Evolutionary conservation across 441 rosid genomes (phyloP).

Genomic region (Bruguiera hainesii): DNA sequence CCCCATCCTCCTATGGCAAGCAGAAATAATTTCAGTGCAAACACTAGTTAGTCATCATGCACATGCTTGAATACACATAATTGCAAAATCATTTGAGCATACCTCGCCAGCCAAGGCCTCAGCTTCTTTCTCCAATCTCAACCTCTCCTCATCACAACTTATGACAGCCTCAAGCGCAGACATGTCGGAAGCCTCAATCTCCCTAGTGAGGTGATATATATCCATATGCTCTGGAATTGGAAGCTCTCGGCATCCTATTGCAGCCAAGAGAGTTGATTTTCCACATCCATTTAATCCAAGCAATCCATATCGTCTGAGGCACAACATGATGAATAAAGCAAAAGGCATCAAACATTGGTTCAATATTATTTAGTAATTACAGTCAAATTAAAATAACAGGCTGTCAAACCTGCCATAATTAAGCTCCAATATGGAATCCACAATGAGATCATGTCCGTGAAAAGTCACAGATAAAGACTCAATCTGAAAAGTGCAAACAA

Average conservation of each 20-base stretch:
- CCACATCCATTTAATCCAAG: conserved; percentile 98
- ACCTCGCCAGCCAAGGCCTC: conserved; percentile 73
- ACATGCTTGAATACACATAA: background rate
- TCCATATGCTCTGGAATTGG: conserved; percentile 98
- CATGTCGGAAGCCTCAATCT: conserved; percentile 97
- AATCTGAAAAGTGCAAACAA: conserved; percentile 51
- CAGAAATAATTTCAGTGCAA: background rate
- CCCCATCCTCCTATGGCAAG: conserved; percentile 75
- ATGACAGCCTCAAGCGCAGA: conserved; percentile 82
- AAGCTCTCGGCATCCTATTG: conserved; percentile 77
- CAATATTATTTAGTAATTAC: background rate
- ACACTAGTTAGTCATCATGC: background rate
- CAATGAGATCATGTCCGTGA: conserved; percentile 91
- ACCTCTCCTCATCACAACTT: conserved; percentile 90
- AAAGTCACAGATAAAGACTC: conserved; percentile 92
- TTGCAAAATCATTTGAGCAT: background rate
- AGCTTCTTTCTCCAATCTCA: conserved; percentile 83
- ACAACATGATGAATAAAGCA: background rate
- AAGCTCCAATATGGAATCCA: conserved; percentile 89
- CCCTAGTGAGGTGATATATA: conserved; percentile 76
- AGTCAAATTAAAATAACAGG: background rate
- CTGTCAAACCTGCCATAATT: conserved; percentile 75
- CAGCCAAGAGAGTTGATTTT: conserved; percentile 82
- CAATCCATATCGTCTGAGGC: conserved; percentile 78
- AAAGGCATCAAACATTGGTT: background rate